Evolutionary conservation across 495 filamentous ascomycete genomes (phyloP).

Genomic region (Neurospora sp.): DNA sequence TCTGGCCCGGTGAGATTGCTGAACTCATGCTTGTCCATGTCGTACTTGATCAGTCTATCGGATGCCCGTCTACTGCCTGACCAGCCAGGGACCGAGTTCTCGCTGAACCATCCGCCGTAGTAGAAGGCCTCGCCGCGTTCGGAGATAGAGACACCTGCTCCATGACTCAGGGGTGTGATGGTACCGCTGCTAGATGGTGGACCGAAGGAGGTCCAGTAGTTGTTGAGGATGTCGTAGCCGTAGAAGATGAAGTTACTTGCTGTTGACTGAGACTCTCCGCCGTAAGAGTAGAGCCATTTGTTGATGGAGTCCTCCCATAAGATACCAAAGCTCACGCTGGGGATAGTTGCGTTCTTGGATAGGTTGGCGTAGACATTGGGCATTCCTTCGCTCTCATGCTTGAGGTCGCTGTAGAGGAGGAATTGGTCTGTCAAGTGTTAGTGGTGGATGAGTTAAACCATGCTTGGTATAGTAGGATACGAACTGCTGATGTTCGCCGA

Average conservation of each 20-base stretch:
- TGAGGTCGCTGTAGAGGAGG: conserved; percentile 40
- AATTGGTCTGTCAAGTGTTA: conserved; percentile 25
- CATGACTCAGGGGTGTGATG: conserved; percentile 9
- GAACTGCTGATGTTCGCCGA: conserved; percentile 39
- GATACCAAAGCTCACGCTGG: conserved; percentile 32
- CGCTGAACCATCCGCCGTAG: conserved; percentile 40
- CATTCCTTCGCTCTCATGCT: conserved; percentile 29
- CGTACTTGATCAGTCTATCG: conserved; percentile 11
- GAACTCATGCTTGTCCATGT: conserved; percentile 12
- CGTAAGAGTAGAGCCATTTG: conserved; percentile 42
- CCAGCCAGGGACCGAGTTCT: conserved; percentile 35
- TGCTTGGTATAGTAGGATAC: conserved; percentile 1
- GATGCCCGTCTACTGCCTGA: conserved; percentile 6
- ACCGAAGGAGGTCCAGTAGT: conserved; percentile 31
- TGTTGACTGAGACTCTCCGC: conserved; percentile 36
- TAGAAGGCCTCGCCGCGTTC: conserved; percentile 19
- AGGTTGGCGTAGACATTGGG: conserved; percentile 41
- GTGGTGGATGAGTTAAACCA: not conserved
- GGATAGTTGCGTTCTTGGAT: conserved; percentile 38
- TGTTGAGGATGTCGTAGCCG: conserved; percentile 34
- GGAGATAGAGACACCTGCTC: conserved; percentile 14
- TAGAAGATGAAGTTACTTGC: conserved; percentile 25
- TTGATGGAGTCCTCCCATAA: conserved; percentile 44
- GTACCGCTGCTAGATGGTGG: conserved; percentile 7
- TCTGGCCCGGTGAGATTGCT: conserved; percentile 12